These are phyloP conservation scores for Aspergillus costaricaensis DNA, from an alignment of 2,329 filamentous ascomycete genomes.

Conservation along the genomic window DNA sequence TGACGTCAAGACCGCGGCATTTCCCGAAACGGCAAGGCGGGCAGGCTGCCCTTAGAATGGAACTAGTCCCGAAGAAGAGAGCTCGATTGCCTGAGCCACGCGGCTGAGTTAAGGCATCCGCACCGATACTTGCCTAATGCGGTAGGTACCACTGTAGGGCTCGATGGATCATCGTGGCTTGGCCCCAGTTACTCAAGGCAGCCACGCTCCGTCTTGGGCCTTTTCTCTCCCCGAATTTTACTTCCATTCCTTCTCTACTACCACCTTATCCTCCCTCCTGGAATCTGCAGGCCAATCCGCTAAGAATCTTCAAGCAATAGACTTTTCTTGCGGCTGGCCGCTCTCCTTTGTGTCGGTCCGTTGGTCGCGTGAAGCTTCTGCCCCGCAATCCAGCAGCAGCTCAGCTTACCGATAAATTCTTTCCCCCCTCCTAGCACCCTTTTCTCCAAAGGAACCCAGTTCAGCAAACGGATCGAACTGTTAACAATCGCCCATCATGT, in stretches of 20 bases:
- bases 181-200: constrained; percentile 15
- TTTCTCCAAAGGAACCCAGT: not conserved
- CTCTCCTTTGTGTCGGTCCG: constrained; percentile 9
- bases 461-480: not conserved
- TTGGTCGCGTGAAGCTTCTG: constrained; percentile 22
- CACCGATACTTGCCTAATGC: not conserved
- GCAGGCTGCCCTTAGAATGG: not conserved
- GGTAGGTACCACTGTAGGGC: constrained; percentile 1
- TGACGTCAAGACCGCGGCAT: not conserved
- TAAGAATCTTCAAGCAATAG: not conserved
- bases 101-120: not conserved
- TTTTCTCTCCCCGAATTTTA: constrained; percentile 11
- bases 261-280: not conserved
- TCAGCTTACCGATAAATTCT: constrained; percentile 8
- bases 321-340: constrained; percentile 19
- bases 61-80: not conserved
- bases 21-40: not conserved
- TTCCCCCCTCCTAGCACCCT: not conserved
- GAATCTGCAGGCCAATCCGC: not conserved
- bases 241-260: constrained; percentile 5
- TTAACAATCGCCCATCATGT: constrained; percentile 56
- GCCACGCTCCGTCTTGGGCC: constrained; percentile 15
- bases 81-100: not conserved
- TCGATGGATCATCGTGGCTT: constrained; percentile 14
- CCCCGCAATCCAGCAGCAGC: constrained; percentile 20